Percentiles rank a stretch among this genome's conserved stretches.
Evolutionary conservation across 2,329 filamentous ascomycete genomes (phyloP).

Genomic region (Ophiostoma pallidulum): DNA sequence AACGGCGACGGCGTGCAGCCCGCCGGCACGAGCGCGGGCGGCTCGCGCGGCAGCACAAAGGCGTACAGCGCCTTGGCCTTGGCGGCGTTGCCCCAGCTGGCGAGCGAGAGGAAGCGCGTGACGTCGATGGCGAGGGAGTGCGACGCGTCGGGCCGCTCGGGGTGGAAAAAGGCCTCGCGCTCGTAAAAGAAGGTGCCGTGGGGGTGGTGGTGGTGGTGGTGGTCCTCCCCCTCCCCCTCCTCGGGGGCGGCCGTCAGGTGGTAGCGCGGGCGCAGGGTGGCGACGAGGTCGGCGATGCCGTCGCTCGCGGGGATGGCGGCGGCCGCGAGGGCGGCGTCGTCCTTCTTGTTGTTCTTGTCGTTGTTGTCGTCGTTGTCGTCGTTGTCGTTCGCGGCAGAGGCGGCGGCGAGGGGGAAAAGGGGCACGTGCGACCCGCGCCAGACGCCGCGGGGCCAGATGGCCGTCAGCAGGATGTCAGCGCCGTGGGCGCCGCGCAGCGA

Average conservation of each 20-base stretch:
- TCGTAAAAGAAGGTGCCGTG: constrained; percentile 70
- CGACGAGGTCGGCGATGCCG: constrained; percentile 68
- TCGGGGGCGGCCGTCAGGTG: constrained; percentile 56
- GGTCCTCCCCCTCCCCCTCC: constrained; percentile 21
- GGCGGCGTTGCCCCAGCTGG: constrained; percentile 60
- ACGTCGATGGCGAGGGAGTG: constrained; percentile 44
- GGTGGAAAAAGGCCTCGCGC: constrained; percentile 83
- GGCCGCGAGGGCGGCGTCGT: constrained; percentile 27
- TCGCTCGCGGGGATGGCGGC: constrained; percentile 46
- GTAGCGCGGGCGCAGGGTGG: constrained; percentile 77
- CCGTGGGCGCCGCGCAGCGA: constrained; percentile 64
- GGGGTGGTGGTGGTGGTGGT: neutral
- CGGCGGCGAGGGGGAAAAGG: constrained; percentile 47
- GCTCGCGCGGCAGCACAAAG: constrained; percentile 60
- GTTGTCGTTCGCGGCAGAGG: too few species aligned
- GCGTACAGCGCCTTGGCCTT: constrained; percentile 80
- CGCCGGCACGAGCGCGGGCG: constrained; percentile 49
- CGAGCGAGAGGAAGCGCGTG: constrained; percentile 87
- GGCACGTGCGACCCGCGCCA: constrained; percentile 57
- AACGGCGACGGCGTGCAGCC: constrained; percentile 74
- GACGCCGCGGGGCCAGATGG: constrained; percentile 72
- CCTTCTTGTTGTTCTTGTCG: too few species aligned
- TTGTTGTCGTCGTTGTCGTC: too few species aligned
- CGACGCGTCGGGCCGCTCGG: constrained; percentile 29
- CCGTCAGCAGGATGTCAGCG: constrained; percentile 80